phyloP scores from a whole-genome alignment of 768 basidiomycete species.

The Pisolithus tinctorius region DNA sequence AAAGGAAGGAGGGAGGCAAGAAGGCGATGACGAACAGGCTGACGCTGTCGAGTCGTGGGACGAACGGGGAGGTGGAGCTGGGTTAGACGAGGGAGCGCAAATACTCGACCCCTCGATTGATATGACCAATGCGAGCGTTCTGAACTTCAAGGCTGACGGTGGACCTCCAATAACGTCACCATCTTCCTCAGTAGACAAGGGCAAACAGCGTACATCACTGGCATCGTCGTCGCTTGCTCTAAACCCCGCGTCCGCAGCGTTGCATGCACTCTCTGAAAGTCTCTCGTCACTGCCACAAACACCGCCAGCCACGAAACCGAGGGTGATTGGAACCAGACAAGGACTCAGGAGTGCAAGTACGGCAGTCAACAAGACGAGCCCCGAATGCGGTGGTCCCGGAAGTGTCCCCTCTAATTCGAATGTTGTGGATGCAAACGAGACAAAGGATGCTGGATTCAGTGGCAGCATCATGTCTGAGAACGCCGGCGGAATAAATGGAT shows the following conservation, averaged over 20 bases:
- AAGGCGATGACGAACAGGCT: not conserved
- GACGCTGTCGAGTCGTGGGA: not conserved
- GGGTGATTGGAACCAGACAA: conserved; percentile 42
- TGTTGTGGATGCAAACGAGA: conserved; percentile 11
- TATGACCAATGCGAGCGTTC: not conserved
- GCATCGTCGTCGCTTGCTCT: conserved; percentile 20
- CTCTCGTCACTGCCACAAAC: conserved; percentile 43
- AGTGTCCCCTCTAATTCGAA: conserved; percentile 20
- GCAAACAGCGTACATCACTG: conserved; percentile 12
- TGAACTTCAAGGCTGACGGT: conserved; percentile 6
- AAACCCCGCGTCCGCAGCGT: conserved; percentile 34
- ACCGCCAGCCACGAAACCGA: conserved; percentile 23
- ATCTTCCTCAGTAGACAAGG: conserved; percentile 12
- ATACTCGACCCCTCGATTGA: not conserved
- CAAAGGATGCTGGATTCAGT: conserved; percentile 12
- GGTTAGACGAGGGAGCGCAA: not conserved
- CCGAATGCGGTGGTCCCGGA: conserved; percentile 28
- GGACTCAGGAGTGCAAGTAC: conserved; percentile 39
- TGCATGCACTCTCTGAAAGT: conserved; percentile 57
- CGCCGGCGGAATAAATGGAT: conserved; percentile 15
- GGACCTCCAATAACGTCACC: conserved; percentile 3
- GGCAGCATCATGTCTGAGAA: conserved; percentile 9
- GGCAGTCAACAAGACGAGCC: conserved; percentile 14
- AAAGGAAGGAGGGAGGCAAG: not conserved
- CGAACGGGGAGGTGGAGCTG: not conserved